phyloP scores from a whole-genome alignment of 2,329 filamentous ascomycete species.

The Diplodia intermedia region DNA sequence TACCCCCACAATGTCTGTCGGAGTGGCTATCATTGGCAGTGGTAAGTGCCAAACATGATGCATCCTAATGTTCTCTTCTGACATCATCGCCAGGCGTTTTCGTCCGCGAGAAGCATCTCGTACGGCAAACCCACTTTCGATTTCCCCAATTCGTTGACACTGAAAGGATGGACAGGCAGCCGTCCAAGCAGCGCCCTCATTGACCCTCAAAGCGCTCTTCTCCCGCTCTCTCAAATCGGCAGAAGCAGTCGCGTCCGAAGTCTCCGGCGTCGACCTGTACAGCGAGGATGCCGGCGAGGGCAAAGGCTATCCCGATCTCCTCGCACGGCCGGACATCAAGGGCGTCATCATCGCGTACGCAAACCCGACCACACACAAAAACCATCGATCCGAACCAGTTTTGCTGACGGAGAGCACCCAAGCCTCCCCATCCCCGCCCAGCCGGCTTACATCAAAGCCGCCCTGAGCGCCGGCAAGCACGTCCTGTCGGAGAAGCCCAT shows the following conservation, averaged over 20 bases:
- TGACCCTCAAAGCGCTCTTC: constrained; percentile 70
- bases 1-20: constrained; percentile 46
- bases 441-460: constrained; percentile 64
- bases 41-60: constrained; percentile 41
- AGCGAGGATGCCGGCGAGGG: constrained; percentile 60
- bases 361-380: background rate
- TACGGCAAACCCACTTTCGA: constrained; percentile 47
- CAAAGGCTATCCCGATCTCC: constrained; percentile 59
- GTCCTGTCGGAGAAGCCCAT: constrained; percentile 75
- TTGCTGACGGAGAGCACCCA: constrained; percentile 34
- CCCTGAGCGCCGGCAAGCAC: constrained; percentile 70
- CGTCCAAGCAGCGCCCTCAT: constrained; percentile 60
- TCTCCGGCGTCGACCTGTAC: constrained; percentile 61
- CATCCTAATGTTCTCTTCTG: constrained; percentile 3
- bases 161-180: constrained; percentile 57
- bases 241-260: constrained; percentile 52
- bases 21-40: constrained; percentile 67
- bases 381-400: background rate
- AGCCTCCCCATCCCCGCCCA: constrained; percentile 68
- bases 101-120: constrained; percentile 64
- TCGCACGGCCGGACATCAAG: constrained; percentile 61
- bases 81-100: constrained; percentile 58
- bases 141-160: background rate
- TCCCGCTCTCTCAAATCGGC: constrained; percentile 68
- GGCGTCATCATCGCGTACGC: constrained; percentile 62